Evolutionary conservation across 2,329 filamentous ascomycete species (phyloP), one percentile per base, ranked within the genome.

Genomic region (Westerdykella aurantiaca): DNA sequence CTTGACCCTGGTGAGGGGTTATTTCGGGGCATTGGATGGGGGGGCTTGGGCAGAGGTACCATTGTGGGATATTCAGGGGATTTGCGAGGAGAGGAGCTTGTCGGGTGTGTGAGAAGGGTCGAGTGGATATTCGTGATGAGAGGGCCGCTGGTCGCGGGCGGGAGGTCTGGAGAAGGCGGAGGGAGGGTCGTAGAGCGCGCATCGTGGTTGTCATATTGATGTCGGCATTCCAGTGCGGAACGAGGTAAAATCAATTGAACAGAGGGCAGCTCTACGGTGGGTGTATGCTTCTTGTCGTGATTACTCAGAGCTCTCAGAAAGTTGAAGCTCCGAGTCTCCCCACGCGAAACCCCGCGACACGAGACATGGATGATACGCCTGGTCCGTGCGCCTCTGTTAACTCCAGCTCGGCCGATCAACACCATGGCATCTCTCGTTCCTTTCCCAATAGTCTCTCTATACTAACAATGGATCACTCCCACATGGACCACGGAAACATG

Each of bases 1-100:
- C 60, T 88, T 78, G 34, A 98, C 83, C 91, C 90, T 96, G 46
- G 18, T 21, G 18, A 3, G 6, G 6, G 6, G 5, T 12, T 10
- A 16, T 35, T n/a, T 1, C 13, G 21, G 16, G 11, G 25, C 2
- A 3, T 12, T 14, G 23, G 21, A 11, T 29, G 23, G 23, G 39
- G 37, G 2, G 37, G 29, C 4, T 16, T 16, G 11, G 11, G 16
- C n/a, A 17, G 5, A 21, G 10, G n/a, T 61, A 69, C 67, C 67
- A 70, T 69, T 67, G 69, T 43, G 66, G 66, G 29, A 70, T 60
- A 38, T 70, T 69, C 40, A 69, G 34, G 2, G 67, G 67, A 17
- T 51, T 53, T 7, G 60, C 57, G 5, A 69, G 55, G 31, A 51
- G 41, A 39, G 50, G 44, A 18, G 37, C 42, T 37, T 52, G 46